Conservation (phyloP, 345 rosid species). For the Gossypium mustelinum region DNA sequence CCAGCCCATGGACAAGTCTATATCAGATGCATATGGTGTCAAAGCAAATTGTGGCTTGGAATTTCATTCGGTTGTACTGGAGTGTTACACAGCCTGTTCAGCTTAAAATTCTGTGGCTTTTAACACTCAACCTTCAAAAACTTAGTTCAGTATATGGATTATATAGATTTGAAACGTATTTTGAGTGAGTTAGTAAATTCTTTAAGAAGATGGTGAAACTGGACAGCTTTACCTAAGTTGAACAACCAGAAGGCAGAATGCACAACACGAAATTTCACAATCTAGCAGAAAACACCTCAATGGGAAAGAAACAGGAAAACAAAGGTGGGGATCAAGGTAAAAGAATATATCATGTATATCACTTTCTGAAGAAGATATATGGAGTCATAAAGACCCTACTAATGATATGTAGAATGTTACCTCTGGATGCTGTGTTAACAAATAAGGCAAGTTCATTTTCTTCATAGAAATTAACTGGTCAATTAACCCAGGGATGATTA, state of each 20-base stretch:
- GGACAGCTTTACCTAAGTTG: background rate
- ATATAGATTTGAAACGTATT: background rate
- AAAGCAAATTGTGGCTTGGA: background rate
- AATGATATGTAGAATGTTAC: slow-evolving; percentile 28
- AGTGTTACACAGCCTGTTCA: background rate
- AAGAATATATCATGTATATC: background rate
- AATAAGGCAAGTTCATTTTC: slow-evolving; percentile 48
- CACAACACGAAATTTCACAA: background rate
- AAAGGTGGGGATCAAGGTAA: background rate
- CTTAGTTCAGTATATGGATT: background rate
- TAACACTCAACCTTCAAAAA: background rate
- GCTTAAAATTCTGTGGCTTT: background rate
- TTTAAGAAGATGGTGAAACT: background rate
- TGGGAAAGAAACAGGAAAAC: background rate
- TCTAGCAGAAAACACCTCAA: background rate
- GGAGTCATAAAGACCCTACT: background rate
- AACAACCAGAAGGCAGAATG: background rate
- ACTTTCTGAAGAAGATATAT: background rate
- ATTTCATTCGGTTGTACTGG: background rate
- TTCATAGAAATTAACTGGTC: slow-evolving; percentile 71
- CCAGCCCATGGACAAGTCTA: too few relatives aligned
- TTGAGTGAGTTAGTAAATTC: background rate
- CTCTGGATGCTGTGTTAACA: slow-evolving; percentile 54
- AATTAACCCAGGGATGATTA: slow-evolving; percentile 69
- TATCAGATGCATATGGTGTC: background rate